Evolutionary conservation across 2,329 filamentous ascomycete genomes (phyloP), one percentile per base, ranked within the genome.

Genomic region (Cercospora brassicicola): DNA sequence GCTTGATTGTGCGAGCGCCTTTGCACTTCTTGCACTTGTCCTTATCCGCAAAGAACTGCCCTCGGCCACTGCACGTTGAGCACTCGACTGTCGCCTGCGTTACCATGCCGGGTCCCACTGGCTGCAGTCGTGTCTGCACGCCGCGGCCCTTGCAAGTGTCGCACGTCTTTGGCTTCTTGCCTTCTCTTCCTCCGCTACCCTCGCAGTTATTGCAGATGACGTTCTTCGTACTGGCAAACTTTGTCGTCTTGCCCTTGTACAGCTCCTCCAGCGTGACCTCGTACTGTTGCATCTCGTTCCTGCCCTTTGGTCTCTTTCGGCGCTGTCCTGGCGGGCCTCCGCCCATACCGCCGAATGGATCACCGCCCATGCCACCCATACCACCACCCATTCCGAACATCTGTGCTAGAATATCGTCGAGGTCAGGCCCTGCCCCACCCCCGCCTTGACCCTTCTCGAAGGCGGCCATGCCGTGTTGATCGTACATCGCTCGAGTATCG

Each of bases 11-110:
- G 70, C 92, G 88, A 80, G 91, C 92, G 76, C 95, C 95, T 83
- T 98, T 98, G 88, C 95, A 99, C 84, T 95, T 97, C 86, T 96
- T 97, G 85, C 95, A 99, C 78, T 93, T 92, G 77, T 99, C 95
- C 84, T 98, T 98, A 77, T 97, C 93, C 80, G 94, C 94, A 83
- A 89, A 96, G 77, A 94, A 89, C 77, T 90, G 89, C 5, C 95
- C 95, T n/a, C 89, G 87, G 36, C 94, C 94, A 68, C 89, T 86
- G 81, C 95, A 99, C 76, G 90, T 89, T 75, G 91, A 89, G 80
- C 95, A 99, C 39, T 89, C 81, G 42, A 94, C 88, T 6, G 90
- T 88, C 76, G 93, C 90, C 76, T 93, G 91, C 31, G 92, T 92
- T 70, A 96, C 89, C 78, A 97, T 84, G 67, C 94, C 93, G 20